These are phyloP conservation scores for Puccinia polysora DNA, from an alignment of 1,284 basidiomycete species.

Conservation along the genomic window DNA sequence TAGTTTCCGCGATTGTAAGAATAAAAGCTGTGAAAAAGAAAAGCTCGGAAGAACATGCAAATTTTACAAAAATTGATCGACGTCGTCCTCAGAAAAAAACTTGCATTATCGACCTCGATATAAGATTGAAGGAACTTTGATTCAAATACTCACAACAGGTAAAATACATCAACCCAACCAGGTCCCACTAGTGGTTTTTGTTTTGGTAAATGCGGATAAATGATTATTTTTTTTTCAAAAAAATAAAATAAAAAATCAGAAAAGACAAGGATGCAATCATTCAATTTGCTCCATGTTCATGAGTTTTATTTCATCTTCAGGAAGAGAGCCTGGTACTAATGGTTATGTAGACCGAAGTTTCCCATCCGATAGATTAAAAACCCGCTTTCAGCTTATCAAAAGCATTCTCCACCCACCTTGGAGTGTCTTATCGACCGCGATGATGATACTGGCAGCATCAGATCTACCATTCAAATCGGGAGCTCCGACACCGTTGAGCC, in stretches of 20 bases:
- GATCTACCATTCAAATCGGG: neutral
- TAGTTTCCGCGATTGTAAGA: slow-evolving; percentile 28
- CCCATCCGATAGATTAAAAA: neutral
- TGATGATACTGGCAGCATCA: slow-evolving; percentile 5
- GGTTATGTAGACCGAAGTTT: neutral
- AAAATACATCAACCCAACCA: slow-evolving; percentile 28
- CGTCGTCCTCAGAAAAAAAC: neutral
- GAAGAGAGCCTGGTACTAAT: no score
- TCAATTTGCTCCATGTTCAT: neutral
- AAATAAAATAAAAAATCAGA: neutral
- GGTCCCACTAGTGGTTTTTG: slow-evolving; percentile 7
- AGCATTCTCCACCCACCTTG: neutral
- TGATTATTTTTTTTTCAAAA: no score
- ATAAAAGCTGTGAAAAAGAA: slow-evolving; percentile 10
- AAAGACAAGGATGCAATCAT: neutral
- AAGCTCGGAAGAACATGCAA: neutral
- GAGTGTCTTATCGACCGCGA: slow-evolving; percentile 23
- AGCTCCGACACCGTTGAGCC: slow-evolving; percentile 14
- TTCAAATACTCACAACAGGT: slow-evolving; percentile 4
- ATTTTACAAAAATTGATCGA: neutral
- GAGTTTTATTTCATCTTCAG: no score
- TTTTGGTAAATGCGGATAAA: no score
- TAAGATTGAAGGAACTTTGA: neutral
- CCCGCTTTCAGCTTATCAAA: no score
- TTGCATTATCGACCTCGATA: no score